A percentile compares a stretch with the other conserved stretches of the same genome.
These are phyloP conservation scores for Rhodamnia argentea DNA, from an alignment of 345 rosid species.

Conservation along the genomic window DNA sequence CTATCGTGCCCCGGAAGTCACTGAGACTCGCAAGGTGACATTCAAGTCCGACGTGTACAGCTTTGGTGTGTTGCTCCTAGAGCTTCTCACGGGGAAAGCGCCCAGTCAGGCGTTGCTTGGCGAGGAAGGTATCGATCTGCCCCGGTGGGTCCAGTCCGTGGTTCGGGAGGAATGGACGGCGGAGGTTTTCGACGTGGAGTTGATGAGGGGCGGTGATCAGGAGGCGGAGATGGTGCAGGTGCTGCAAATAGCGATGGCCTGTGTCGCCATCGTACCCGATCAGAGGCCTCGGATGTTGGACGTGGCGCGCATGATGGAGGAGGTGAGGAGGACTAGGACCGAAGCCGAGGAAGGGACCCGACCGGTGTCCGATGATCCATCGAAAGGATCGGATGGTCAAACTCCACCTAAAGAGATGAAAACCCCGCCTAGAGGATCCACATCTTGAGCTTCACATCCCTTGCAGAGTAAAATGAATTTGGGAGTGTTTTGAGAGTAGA, in stretches of 20 bases:
- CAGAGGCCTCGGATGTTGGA: constrained; percentile 82
- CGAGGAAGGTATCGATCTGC: constrained; percentile 85
- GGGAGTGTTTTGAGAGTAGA: background rate
- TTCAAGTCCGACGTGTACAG: constrained; percentile 89
- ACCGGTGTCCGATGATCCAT: constrained; percentile 85
- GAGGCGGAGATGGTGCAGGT: constrained; percentile 97
- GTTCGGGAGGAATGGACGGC: constrained; percentile 98
- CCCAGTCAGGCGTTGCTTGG: constrained; percentile 86
- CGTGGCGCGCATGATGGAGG: constrained; percentile 82
- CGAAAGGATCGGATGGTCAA: constrained; percentile 68
- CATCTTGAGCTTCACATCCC: constrained; percentile 22
- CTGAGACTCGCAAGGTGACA: constrained; percentile 60
- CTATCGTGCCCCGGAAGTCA: constrained; percentile 78
- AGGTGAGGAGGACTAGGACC: constrained; percentile 45
- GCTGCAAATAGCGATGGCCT: constrained; percentile 87
- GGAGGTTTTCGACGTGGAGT: constrained; percentile 82
- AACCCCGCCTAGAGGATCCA: constrained; percentile 41
- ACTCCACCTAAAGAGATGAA: constrained; percentile 63
- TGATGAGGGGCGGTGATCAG: constrained; percentile 67
- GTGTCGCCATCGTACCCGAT: constrained; percentile 77
- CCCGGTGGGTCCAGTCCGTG: constrained; percentile 92
- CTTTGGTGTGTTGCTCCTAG: constrained; percentile 73
- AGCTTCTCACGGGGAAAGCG: constrained; percentile 78
- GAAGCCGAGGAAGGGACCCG: constrained; percentile 68
- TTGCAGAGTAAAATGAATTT: background rate